A percentile compares a stretch with the other conserved stretches of the same genome.
Evolutionary conservation across 176 grass and related monocot species (phyloP).

Genomic region (Oryza glumipatula): DNA sequence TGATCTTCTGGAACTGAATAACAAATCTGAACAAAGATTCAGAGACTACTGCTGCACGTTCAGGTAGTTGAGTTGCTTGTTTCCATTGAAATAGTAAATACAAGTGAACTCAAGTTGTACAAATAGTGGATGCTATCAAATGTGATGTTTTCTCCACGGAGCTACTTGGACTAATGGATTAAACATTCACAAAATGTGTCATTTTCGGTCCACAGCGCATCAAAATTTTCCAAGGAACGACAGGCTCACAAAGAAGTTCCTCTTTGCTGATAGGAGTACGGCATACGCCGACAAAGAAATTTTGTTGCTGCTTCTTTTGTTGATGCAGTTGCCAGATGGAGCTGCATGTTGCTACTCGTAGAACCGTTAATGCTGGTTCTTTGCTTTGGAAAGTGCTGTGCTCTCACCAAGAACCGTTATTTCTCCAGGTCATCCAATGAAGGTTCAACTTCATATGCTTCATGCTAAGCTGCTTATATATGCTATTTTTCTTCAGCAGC

Average conservation of each 20-base stretch:
- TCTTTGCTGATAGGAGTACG: background rate
- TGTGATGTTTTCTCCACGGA: background rate
- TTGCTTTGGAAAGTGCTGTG: background rate
- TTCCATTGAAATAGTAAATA: background rate
- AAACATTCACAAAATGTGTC: background rate
- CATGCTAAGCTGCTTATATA: background rate
- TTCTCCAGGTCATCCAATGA: conserved; percentile 5
- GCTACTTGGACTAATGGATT: background rate
- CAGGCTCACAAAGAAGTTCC: background rate
- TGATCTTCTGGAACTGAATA: background rate
- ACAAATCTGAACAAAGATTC: too few relatives aligned
- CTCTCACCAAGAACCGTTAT: background rate
- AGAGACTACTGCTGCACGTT: background rate
- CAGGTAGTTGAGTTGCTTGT: background rate
- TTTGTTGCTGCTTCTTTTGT: background rate
- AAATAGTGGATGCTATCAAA: background rate
- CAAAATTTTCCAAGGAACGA: background rate
- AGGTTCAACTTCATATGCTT: background rate
- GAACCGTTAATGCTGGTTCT: conserved; percentile 1
- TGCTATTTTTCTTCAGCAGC: background rate
- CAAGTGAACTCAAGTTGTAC: background rate
- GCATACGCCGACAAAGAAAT: background rate
- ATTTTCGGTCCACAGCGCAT: background rate
- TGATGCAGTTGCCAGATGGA: background rate
- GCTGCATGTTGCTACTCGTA: background rate